Evolutionary conservation across 352 stramenopile genomes (phyloP), one percentile per base, ranked within the genome.

Genomic region (Thalassiosira livingstoniorum): DNA sequence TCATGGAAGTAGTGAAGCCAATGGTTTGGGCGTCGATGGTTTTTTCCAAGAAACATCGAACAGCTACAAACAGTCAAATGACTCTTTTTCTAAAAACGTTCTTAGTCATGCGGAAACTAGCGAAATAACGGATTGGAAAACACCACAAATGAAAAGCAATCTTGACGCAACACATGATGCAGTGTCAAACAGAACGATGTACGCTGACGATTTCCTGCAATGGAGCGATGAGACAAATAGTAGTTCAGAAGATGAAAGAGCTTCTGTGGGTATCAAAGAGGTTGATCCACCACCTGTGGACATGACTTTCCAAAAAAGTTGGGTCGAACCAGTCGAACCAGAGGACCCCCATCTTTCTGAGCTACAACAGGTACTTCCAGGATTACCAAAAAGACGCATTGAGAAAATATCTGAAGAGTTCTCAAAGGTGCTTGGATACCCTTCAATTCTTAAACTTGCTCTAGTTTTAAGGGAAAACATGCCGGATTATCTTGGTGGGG

Each of bases 401-500:
- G 69, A 82, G 42, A 91, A 90, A 68, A 68, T 95, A 34, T 74
- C 68, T 25, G 78, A 90, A 31, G 91, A 86, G 42, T 95, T 93
- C 53, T 53, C 88, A 42, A 67, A 35, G 29, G 83, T 80, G 15
- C 70, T 94, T 15, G 80, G 84, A 18, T 90, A 91, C 62, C 91
- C 91, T 45, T 94, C 89, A 0, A 80, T 95, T 58, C 64, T 95
- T 23, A 83, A 63, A 31, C 76, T 95, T 21, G 71, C 90, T n/a
- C 80, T 90, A 53, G 65, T 89, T 21, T 67, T 94, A 7, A 79
- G 91, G 58, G 90, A 95, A 74, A 89, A 83, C 37, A 94, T 95
- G 87, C 91, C 90, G 4, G 90, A 95, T 62, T 54, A 69, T 43
- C 78, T 94, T 21, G 80, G 77, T n/a, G 74, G 68, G 1, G 74